phyloP scores from a whole-genome alignment of 495 filamentous ascomycete genomes.

The Penicillium silybi region DNA sequence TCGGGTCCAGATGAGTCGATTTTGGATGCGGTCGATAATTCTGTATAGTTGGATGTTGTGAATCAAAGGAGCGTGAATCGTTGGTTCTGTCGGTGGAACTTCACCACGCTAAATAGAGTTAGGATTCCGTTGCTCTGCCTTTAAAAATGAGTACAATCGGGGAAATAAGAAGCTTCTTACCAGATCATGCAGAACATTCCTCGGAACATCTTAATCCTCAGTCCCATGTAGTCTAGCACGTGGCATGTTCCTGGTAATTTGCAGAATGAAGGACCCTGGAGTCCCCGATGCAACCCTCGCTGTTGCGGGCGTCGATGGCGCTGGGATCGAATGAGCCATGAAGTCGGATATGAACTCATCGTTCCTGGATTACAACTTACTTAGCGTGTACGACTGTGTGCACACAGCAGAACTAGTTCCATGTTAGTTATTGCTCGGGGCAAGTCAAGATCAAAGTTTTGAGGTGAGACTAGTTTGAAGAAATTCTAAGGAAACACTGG shows the following conservation, averaged over 20 bases:
- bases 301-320: too few relatives aligned
- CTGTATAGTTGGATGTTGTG: conserved; percentile 69
- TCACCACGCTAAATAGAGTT: conserved; percentile 7
- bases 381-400: too few relatives aligned
- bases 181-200: conserved; percentile 8
- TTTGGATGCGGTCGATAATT: conserved; percentile 63
- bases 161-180: conserved; percentile 4
- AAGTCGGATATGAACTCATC: too few relatives aligned
- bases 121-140: neutral
- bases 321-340: too few relatives aligned
- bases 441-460: too few relatives aligned
- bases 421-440: too few relatives aligned
- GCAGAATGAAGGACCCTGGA: neutral
- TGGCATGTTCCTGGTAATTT: neutral
- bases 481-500: neutral
- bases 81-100: conserved; percentile 17
- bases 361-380: too few relatives aligned
- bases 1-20: conserved; percentile 57
- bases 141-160: neutral
- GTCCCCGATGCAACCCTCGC: neutral
- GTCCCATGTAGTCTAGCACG: neutral
- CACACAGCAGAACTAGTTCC: too few relatives aligned
- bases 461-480: neutral
- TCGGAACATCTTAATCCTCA: neutral
- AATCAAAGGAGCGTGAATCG: conserved; percentile 16